Percentiles rank a stretch among this genome's conserved stretches.
Evolutionary conservation across 306 rosid genomes (phyloP).

Genomic region (Glycine soja): DNA sequence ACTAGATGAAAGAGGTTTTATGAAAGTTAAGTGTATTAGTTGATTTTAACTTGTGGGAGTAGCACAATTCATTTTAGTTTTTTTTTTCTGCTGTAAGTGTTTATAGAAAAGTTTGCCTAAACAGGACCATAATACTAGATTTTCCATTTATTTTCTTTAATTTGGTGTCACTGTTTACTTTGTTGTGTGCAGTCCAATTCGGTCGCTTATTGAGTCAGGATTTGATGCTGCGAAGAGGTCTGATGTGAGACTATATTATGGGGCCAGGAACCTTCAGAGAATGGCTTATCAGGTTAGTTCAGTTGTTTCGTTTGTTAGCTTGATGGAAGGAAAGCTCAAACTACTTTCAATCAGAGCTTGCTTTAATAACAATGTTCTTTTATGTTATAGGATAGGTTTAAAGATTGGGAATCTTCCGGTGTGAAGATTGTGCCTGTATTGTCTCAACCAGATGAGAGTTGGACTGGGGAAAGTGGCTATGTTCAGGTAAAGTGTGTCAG

Average conservation of each 20-base stretch:
- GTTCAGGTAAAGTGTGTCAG: constrained; percentile 71
- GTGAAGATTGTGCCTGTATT: constrained; percentile 88
- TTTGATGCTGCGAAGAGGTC: constrained; percentile 73
- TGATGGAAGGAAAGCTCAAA: constrained; percentile 20
- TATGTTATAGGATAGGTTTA: constrained; percentile 80
- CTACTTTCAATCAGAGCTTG: constrained; percentile 26
- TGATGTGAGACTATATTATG: constrained; percentile 85
- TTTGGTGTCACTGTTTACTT: constrained; percentile 23
- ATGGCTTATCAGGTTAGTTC: constrained; percentile 94
- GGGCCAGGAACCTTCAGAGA: constrained; percentile 87
- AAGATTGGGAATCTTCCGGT: constrained; percentile 93
- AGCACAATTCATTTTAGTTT: not conserved
- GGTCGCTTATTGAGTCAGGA: constrained; percentile 88
- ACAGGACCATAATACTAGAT: too few species aligned
- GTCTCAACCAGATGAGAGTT: constrained; percentile 80
- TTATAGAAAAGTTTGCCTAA: not conserved
- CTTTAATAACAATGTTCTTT: constrained; percentile 34
- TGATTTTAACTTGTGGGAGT: not conserved
- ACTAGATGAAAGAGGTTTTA: not conserved
- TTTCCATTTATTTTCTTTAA: too few species aligned
- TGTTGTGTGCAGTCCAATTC: constrained; percentile 73
- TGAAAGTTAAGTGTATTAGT: not conserved
- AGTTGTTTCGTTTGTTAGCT: constrained; percentile 27
- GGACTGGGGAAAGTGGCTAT: constrained; percentile 88
- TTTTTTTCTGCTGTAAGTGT: too few species aligned